Percentiles rank a stretch among this genome's conserved stretches.
Conservation (phyloP, 1,284 basidiomycete genomes). For the Neolentinus lepideus region DNA sequence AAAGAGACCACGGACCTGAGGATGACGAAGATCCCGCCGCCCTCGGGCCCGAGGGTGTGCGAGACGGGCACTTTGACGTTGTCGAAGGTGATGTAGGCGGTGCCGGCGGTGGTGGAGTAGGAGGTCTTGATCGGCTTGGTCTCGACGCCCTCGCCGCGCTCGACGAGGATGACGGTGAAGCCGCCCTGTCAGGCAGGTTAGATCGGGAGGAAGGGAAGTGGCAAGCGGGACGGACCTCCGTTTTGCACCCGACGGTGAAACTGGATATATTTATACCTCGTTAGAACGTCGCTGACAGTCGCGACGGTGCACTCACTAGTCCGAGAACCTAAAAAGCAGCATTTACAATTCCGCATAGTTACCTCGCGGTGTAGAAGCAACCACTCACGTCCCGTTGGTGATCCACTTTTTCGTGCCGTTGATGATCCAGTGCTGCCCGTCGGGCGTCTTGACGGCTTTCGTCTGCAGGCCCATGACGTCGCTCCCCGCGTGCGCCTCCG, state of each 20-base stretch:
- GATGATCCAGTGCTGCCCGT: constrained; percentile 82
- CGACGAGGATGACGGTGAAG: constrained; percentile 80
- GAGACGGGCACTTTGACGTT: constrained; percentile 83
- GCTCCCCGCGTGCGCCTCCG: constrained; percentile 79
- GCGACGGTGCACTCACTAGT: constrained; percentile 33
- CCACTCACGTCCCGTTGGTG: constrained; percentile 66
- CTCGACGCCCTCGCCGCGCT: constrained; percentile 70
- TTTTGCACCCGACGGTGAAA: constrained; percentile 62
- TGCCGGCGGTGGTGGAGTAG: constrained; percentile 74
- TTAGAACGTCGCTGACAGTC: no score
- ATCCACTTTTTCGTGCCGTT: constrained; percentile 86
- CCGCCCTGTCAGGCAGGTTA: no score
- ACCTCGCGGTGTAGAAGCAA: neutral
- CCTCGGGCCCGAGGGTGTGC: constrained; percentile 81
- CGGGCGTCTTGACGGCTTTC: constrained; percentile 75
- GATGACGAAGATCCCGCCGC: constrained; percentile 79
- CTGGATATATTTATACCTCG: constrained; percentile 20
- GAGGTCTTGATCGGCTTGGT: constrained; percentile 84
- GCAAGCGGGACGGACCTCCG: constrained; percentile 31
- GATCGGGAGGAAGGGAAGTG: no score
- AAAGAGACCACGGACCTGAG: constrained; percentile 31
- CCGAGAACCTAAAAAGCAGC: constrained; percentile 28
- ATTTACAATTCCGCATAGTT: neutral
- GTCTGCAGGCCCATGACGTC: constrained; percentile 83
- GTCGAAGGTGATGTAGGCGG: constrained; percentile 84